phyloP scores from a whole-genome alignment of 768 basidiomycete genomes.

The Rickenella mellea region DNA sequence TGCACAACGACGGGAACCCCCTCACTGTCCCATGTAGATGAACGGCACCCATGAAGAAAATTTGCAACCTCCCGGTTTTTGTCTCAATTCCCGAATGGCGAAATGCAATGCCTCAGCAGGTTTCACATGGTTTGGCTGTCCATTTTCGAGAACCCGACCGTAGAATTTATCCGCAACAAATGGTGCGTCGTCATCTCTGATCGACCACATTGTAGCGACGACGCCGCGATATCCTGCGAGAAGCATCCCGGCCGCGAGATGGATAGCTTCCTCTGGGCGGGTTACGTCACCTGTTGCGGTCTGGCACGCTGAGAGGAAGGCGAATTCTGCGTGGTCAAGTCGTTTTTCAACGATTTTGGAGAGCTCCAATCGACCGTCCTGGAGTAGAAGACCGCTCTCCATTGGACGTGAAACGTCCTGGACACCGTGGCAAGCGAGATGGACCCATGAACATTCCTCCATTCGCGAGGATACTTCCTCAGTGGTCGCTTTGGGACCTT shows the following conservation, averaged over 20 bases:
- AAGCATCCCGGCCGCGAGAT: slow-evolving; percentile 10
- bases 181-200: slow-evolving; percentile 5
- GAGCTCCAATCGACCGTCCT: slow-evolving; percentile 14
- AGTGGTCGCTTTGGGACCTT: slow-evolving; percentile 1
- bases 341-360: slow-evolving; percentile 13
- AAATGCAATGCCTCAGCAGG: too few species aligned
- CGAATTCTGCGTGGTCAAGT: slow-evolving; percentile 13
- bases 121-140: too few species aligned
- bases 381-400: slow-evolving; percentile 16
- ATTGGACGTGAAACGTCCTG: slow-evolving; percentile 15
- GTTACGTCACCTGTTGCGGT: slow-evolving; percentile 16
- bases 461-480: too few species aligned
- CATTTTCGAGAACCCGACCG: slow-evolving; percentile 1
- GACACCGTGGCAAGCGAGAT: slow-evolving; percentile 22
- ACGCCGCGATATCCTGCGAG: slow-evolving; percentile 8
- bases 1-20: too few species aligned
- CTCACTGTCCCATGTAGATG: too few species aligned
- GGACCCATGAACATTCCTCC: slow-evolving; percentile 13
- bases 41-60: too few species aligned
- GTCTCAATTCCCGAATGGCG: too few species aligned
- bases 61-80: too few species aligned
- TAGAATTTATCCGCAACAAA: slow-evolving; percentile 4
- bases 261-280: slow-evolving; percentile 7
- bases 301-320: slow-evolving; percentile 21
- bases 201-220: slow-evolving; percentile 9